phyloP scores from a whole-genome alignment of 1,139 yeast species.

The Martiniozyma asiatica region DNA sequence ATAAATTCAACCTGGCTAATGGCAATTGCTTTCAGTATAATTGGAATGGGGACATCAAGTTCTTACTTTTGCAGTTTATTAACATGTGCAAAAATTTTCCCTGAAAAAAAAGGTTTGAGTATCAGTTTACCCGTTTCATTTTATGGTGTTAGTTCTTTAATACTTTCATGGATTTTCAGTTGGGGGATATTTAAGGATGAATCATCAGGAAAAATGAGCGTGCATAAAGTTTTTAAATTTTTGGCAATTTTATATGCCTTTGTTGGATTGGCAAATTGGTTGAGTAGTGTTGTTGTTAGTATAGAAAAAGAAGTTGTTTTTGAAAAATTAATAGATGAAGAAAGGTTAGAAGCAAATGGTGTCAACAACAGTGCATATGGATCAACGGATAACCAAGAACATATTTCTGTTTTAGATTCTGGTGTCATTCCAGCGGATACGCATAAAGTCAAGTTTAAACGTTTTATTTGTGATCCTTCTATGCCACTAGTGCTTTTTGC shows the following conservation, averaged over 20 bases:
- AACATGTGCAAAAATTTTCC: constrained; percentile 76
- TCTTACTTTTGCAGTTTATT: constrained; percentile 66
- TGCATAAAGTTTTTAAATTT: constrained; percentile 42
- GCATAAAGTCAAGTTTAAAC: constrained; percentile 36
- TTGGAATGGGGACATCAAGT: constrained; percentile 77
- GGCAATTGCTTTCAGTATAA: constrained; percentile 35
- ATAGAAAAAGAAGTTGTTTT: constrained; percentile 43
- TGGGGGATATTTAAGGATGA: constrained; percentile 26
- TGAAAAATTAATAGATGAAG: constrained; percentile 16
- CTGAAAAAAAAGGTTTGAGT: constrained; percentile 63
- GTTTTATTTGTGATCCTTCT: constrained; percentile 49
- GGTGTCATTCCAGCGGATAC: constrained; percentile 20
- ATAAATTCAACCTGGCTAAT: constrained; percentile 21
- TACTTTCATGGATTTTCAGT: constrained; percentile 47
- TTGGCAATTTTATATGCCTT: constrained; percentile 47
- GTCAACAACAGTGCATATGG: constrained; percentile 1
- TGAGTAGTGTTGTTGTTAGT: constrained; percentile 53
- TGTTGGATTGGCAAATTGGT: constrained; percentile 47
- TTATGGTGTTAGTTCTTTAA: constrained; percentile 68
- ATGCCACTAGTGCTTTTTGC: constrained; percentile 56
- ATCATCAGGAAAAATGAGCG: constrained; percentile 29
- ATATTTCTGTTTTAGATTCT: constrained; percentile 2
- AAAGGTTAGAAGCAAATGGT: background rate
- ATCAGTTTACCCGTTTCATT: constrained; percentile 82
- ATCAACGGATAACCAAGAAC: constrained; percentile 3